Conservation (phyloP, 2,329 filamentous ascomycete species). For the Sclerotinia glacialis region DNA sequence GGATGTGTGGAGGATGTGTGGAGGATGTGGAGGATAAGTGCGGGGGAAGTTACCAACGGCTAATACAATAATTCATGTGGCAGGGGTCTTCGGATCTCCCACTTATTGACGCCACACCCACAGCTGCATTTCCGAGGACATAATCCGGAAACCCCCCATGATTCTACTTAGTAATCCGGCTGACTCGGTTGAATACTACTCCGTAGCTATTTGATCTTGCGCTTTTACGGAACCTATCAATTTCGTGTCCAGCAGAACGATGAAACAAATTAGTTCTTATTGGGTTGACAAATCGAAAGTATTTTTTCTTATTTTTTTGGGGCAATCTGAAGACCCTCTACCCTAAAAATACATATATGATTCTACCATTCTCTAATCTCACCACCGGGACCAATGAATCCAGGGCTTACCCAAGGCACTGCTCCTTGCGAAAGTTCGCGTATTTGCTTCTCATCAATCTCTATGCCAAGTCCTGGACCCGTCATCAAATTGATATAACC, state of each 20-base stretch:
- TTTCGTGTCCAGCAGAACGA: neutral
- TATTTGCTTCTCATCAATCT: slow-evolving; percentile 68
- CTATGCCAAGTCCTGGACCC: slow-evolving; percentile 65
- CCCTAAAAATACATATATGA: neutral
- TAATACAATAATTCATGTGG: neutral
- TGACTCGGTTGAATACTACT: neutral
- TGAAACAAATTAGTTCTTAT: neutral
- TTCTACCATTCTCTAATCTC: slow-evolving; percentile 65
- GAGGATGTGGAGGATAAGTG: too few species aligned
- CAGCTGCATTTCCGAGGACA: neutral
- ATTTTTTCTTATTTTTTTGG: neutral
- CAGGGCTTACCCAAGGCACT: slow-evolving; percentile 62
- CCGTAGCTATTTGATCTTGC: neutral
- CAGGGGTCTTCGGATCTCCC: neutral
- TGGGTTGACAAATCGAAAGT: neutral
- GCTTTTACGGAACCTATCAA: neutral
- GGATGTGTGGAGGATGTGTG: slow-evolving; percentile 9
- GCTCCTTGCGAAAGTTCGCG: slow-evolving; percentile 56
- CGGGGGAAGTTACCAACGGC: too few species aligned
- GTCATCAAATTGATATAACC: slow-evolving; percentile 61
- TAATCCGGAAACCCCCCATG: neutral
- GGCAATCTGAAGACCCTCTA: too few species aligned
- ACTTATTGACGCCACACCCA: neutral
- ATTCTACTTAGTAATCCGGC: neutral
- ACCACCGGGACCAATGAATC: slow-evolving; percentile 66